Base-by-base conservation (phyloP, 2,329 filamentous ascomycete species). In the Neophaeococcomyces aloes region DNA sequence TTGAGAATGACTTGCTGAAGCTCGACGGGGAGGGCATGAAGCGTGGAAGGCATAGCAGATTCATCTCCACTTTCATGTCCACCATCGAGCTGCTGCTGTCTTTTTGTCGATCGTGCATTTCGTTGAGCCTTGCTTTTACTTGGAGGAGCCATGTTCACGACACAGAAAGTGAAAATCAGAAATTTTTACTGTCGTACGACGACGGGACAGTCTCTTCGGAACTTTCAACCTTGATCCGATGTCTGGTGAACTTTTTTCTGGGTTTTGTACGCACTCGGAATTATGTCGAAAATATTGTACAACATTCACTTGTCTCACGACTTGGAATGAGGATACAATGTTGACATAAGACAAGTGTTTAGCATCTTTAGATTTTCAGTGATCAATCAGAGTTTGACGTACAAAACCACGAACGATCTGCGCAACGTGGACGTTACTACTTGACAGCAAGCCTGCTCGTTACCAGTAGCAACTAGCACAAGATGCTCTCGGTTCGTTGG, bases 1-100 rank as follows among this genome's bases (percentile, higher is more conserved):
- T 86, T 73, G 36, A 94, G 69, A 19, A 91, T 69, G 29, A 74
- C 66, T 60, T 88, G 84, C 57, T 86, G 83, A 2, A 80, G 59
- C 31, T 71, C 63, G 6, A 71, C 35, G 1, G 74, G 69, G 14
- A 77, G 42, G 32, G 29, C 27, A 32, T 35, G 51, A 33, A 8
- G 32, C 41, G 19, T 36, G 33, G 19, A 13, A 7, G 18, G 19
- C n/a, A 17, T 3, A 11, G 14, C 30, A 6, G 19, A 11, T n/a
- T 8, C 23, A 7, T 41, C 27, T 31, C n/a, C n/a, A 7, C 14
- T 13, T 21, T 17, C 25, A 29, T 3, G 14, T 14, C 36, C 14
- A 19, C 38, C 3, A 19, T 15, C n/a, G 29, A 3, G 10, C 23
- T 3, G 11, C 19, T 38, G 13, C 14, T 23, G 11, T n/a, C 7